Percentiles rank a stretch among this genome's conserved stretches.
Evolutionary conservation across 305 asterid genomes (phyloP).

Genomic region (Fraxinus velutina): DNA sequence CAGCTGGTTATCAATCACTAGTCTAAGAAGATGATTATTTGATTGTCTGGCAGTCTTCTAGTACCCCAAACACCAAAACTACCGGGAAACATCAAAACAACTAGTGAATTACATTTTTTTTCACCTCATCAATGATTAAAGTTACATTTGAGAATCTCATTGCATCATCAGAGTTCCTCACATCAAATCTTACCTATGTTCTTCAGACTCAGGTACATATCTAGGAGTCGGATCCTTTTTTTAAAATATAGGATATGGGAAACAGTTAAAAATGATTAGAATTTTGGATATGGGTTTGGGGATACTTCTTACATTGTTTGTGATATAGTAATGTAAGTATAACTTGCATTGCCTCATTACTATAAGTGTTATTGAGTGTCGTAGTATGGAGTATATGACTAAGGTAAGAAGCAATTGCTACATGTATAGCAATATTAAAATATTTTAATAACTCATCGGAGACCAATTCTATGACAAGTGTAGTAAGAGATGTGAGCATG

Average conservation of each 20-base stretch:
- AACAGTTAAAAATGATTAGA: no score
- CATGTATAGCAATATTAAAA: background rate
- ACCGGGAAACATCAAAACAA: background rate
- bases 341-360: background rate
- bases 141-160: background rate
- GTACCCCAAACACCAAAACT: background rate
- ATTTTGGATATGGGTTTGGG: background rate
- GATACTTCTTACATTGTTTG: background rate
- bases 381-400: background rate
- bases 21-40: background rate
- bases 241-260: background rate
- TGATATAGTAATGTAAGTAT: background rate
- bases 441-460: no score
- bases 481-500: background rate
- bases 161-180: background rate
- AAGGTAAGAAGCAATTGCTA: background rate
- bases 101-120: background rate
- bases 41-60: background rate
- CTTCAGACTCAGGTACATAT: background rate
- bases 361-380: background rate
- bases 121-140: background rate
- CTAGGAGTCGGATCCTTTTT: background rate
- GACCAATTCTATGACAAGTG: background rate
- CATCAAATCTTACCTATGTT: background rate
- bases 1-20: background rate